Base-by-base conservation (phyloP, 1,284 basidiomycete species). In the Moesziomyces aphidis region DNA sequence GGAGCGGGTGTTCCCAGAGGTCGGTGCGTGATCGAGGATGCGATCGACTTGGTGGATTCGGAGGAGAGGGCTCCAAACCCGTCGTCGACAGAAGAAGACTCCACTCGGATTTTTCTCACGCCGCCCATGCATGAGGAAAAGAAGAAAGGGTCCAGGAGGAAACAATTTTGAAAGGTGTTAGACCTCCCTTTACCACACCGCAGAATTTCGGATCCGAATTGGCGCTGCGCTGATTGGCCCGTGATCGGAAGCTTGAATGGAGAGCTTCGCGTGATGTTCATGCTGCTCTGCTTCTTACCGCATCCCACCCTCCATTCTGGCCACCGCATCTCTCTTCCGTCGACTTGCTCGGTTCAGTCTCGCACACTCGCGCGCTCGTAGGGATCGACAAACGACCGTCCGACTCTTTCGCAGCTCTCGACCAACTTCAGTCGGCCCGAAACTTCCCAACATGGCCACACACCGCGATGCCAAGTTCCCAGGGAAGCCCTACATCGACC, bases 391-490 rank as follows among this genome's bases (percentile, higher is more conserved):
- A 13, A 2, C 11, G 31, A 2, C 2, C 31, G 31, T 13, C 31
- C 31, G 31, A 34, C 31, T 34, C 31, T 34, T 34, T 34, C 31
- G 31, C 31, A 34, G 31, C 31, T 34, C 13, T 34, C 31, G 31
- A 34, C 31, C 9, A 11, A 34, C 31, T 34, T 34, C 31, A 34
- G 31, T 34, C 31, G 10, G 31, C 31, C 31, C 10, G 13, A 34
- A 10, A 19, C 39, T 17, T 34, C 50, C 50, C 60, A 72, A 53
- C 19, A 84, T 84, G 83, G 82, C 83, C 54, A 83, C 81, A 55
- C 81, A 84, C 69, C 75, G 83, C 58, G 82, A 83, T 55, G 80
- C 80, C 55, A 76, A 76, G 50, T 83, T 82, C 70, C 81, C 81
- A 56, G 76, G 73, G 49, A 81, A 75, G 56, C 80, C 81, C 46